Percentiles rank a stretch among this genome's conserved stretches.
Evolutionary conservation across 2,329 filamentous ascomycete species (phyloP).

Genomic region (Aureobasidium sp.): DNA sequence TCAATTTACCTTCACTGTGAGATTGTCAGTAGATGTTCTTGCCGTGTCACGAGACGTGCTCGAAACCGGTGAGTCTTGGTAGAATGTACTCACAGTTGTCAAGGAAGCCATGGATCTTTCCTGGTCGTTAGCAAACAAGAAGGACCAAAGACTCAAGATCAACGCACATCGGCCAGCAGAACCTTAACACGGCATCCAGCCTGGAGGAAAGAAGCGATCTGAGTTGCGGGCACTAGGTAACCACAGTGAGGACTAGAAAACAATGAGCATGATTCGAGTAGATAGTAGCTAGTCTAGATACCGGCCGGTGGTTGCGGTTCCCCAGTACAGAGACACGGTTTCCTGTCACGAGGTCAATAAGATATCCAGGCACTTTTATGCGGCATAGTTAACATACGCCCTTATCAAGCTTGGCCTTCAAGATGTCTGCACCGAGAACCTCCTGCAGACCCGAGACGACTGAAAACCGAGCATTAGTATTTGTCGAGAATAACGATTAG

Average conservation of each 20-base stretch:
- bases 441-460: neutral
- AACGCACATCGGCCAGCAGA: slow-evolving; percentile 23
- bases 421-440: neutral
- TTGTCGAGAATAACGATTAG: neutral
- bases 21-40: neutral
- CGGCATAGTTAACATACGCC: neutral
- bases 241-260: slow-evolving; percentile 62
- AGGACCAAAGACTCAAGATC: neutral
- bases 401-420: neutral
- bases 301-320: slow-evolving; percentile 72
- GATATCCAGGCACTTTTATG: neutral
- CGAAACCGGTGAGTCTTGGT: neutral
- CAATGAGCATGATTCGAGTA: neutral
- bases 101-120: slow-evolving; percentile 59
- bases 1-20: neutral
- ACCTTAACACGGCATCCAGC: slow-evolving; percentile 64
- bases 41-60: slow-evolving; percentile 17
- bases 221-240: slow-evolving; percentile 82
- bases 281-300: neutral
- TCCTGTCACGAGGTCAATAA: neutral
- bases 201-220: slow-evolving; percentile 78
- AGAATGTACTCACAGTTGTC: slow-evolving; percentile 32
- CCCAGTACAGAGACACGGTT: slow-evolving; percentile 63
- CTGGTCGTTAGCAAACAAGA: neutral
- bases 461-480: neutral